A percentile compares a stretch with the other conserved stretches of the same genome.
These are phyloP conservation scores for Rachicladosporium sp. DNA, from an alignment of 2,329 filamentous ascomycete species.

Conservation along the genomic window DNA sequence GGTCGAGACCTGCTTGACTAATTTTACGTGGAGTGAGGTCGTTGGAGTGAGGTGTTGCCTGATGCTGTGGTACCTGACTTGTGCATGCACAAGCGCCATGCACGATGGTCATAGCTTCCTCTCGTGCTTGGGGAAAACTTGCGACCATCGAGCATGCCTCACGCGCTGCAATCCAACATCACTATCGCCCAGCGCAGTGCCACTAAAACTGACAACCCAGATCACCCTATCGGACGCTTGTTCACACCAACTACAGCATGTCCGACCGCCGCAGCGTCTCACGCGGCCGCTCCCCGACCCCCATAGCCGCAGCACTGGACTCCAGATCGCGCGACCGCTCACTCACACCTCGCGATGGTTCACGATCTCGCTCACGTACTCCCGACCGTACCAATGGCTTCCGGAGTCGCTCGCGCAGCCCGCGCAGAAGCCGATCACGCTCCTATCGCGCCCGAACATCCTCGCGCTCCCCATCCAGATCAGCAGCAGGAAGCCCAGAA, in stretches of 20 bases:
- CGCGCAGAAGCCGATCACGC: conserved; percentile 8
- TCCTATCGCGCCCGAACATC: neutral
- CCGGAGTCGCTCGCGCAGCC: conserved; percentile 8
- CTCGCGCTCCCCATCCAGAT: conserved; percentile 3
- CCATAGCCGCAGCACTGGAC: conserved; percentile 14
- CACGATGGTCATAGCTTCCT: too few species aligned
- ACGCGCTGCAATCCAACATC: too few species aligned
- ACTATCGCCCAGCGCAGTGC: conserved; percentile 31
- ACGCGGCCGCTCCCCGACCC: conserved; percentile 28
- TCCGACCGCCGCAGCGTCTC: conserved; percentile 24
- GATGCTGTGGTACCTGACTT: too few species aligned
- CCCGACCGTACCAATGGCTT: conserved; percentile 23
- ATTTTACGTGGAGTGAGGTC: too few species aligned
- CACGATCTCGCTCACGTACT: conserved; percentile 21
- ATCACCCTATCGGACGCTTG: conserved; percentile 28
- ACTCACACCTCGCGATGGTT: conserved; percentile 23
- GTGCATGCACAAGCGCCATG: too few species aligned
- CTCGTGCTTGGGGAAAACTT: too few species aligned
- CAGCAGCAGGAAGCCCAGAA: conserved; percentile 3
- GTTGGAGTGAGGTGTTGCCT: too few species aligned
- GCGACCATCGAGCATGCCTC: too few species aligned
- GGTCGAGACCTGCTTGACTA: too few species aligned
- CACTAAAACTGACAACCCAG: conserved; percentile 30
- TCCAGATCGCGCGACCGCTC: conserved; percentile 19
- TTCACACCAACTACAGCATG: neutral